Conservation (phyloP, 2,329 filamentous ascomycete species). For the Ophiostoma populinum region DNA sequence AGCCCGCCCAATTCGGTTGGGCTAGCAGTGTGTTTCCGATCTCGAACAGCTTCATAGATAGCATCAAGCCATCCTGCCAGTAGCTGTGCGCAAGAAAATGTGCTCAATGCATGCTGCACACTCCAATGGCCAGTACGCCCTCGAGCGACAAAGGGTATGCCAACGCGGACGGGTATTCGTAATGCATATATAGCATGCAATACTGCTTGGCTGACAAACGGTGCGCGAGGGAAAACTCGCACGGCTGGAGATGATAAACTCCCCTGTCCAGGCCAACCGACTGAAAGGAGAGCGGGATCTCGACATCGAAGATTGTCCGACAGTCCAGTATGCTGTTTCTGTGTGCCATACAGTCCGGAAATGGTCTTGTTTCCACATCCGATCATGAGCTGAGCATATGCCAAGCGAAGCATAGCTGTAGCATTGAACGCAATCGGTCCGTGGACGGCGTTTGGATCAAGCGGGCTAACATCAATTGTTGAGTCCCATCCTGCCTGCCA, state of each 20-base stretch:
- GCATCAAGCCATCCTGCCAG: slow-evolving; percentile 1
- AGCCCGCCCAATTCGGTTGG: no score
- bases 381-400: background rate
- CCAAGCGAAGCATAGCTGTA: slow-evolving; percentile 2
- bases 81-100: slow-evolving; percentile 1
- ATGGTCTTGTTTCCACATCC: background rate
- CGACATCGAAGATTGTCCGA: no score
- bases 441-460: background rate
- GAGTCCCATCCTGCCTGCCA: slow-evolving; percentile 4
- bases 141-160: slow-evolving; percentile 4
- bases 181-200: slow-evolving; percentile 2
- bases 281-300: no score
- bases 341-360: no score
- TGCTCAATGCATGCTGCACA: slow-evolving; percentile 4
- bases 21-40: no score
- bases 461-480: background rate
- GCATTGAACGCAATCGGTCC: slow-evolving; percentile 4
- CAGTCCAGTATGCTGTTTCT: no score
- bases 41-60: background rate
- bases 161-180: slow-evolving; percentile 3
- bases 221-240: background rate
- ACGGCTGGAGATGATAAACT: no score
- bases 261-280: no score
- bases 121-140: slow-evolving; percentile 4
- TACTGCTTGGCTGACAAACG: slow-evolving; percentile 1